Base-by-base conservation (phyloP, 768 basidiomycete genomes). In the Pisolithus orientalis region DNA sequence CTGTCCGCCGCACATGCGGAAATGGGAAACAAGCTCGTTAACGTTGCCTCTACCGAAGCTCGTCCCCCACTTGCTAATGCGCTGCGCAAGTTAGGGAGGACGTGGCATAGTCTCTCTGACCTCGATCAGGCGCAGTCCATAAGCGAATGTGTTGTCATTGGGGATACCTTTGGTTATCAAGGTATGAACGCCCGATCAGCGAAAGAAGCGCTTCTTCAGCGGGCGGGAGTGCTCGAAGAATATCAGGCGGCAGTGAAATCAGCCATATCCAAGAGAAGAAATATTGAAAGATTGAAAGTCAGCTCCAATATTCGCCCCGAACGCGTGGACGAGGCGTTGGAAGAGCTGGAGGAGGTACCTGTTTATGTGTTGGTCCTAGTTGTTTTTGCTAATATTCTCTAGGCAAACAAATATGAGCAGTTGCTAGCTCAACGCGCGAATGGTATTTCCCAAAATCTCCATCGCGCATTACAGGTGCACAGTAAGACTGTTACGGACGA, bases 151-250 rank as follows among this genome's bases (percentile, higher is more conserved):
- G 91, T 98, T 28, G 86, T 97, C 40, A 71, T 99, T 27, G 94
- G 94, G n/a, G 96, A 99, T 69, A 87, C 92, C 0, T 73, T 98
- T 49, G 93, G 93, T 2, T 99, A 99, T 69, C 94, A 98, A 68
- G 90, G 94, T 17, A 77, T 94, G 72, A 98, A 99, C 62, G 93
- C 96, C n/a, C 80, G 88, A 43, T 91, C 94, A 17, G 96, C 96
- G 1, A 97, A 96, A 67, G 93, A 95, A 67, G 94, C 96, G 0
- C 71, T 98, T 8, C 79, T 84, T 49, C 91, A 94, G 75, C 85
- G 96, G 9, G 90, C 92, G 0, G 81, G 82, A 7, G 91, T 96
- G 9, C 72, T 97, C 54, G 95, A 98, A 63, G 96, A 98, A 67
- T 91, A 94, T 53, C 94, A 96, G 56, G 77, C 84, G 8, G 94